phyloP scores from a whole-genome alignment of 2,329 filamentous ascomycete genomes.

The Aaosphaeria arxii region DNA sequence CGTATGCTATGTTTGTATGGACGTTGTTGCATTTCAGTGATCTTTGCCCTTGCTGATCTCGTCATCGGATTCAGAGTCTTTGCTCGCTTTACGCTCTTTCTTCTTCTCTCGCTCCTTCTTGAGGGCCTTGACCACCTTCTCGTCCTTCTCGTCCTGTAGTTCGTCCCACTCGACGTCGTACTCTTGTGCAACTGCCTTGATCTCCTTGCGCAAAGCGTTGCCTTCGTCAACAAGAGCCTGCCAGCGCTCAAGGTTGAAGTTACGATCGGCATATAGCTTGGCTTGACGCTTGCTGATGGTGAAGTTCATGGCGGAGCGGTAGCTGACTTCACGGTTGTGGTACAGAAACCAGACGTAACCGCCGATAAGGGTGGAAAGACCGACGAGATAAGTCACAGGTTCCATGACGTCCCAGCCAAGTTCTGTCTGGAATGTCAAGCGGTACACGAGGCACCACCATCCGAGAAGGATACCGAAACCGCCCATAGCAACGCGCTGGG shows the following conservation, averaged over 20 bases:
- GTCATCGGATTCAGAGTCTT: background rate
- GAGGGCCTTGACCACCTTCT: slow-evolving; percentile 54
- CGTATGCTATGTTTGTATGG: too few species aligned
- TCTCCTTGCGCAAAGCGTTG: slow-evolving; percentile 73
- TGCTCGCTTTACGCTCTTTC: slow-evolving; percentile 31
- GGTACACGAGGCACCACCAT: slow-evolving; percentile 83
- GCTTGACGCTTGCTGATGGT: slow-evolving; percentile 77
- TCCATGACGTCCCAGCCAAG: slow-evolving; percentile 90
- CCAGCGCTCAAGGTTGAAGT: slow-evolving; percentile 76
- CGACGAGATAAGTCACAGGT: slow-evolving; percentile 75
- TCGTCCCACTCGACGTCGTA: slow-evolving; percentile 93
- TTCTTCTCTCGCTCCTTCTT: slow-evolving; percentile 46
- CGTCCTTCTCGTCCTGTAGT: slow-evolving; percentile 66
- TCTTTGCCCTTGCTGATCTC: background rate
- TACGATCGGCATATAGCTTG: slow-evolving; percentile 70
- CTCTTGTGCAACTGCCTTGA: slow-evolving; percentile 68
- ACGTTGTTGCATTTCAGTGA: too few species aligned
- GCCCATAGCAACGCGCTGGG: slow-evolving; percentile 74
- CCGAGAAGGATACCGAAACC: slow-evolving; percentile 70
- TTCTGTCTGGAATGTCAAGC: slow-evolving; percentile 65
- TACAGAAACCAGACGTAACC: slow-evolving; percentile 94
- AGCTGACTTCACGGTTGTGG: slow-evolving; percentile 85
- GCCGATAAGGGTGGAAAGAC: slow-evolving; percentile 80
- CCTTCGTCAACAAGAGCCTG: slow-evolving; percentile 75
- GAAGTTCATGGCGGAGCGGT: slow-evolving; percentile 81